Conservation (phyloP, 768 basidiomycete species). For the Paxillus rubicundulus region DNA sequence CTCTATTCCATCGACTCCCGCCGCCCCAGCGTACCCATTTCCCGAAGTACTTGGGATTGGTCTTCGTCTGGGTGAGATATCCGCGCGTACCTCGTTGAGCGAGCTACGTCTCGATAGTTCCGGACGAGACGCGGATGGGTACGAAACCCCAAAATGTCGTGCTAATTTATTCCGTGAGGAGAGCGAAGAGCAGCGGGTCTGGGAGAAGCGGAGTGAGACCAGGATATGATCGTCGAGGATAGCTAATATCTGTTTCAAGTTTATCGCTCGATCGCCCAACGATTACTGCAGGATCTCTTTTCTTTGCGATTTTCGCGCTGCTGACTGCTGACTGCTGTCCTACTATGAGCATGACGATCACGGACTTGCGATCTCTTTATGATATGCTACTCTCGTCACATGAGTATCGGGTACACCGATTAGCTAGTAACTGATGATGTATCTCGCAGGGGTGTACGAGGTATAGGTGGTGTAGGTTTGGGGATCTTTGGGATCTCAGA, state of each 20-base stretch:
- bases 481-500: too few species aligned
- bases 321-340: background rate
- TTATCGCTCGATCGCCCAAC: too few species aligned
- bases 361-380: background rate
- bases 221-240: constrained; percentile 6
- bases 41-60: constrained; percentile 26
- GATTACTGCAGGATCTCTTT: too few species aligned
- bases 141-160: constrained; percentile 23
- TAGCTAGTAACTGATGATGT: background rate
- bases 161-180: constrained; percentile 7
- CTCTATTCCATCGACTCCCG: constrained; percentile 31
- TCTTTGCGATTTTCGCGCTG: background rate
- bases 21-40: constrained; percentile 16
- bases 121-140: constrained; percentile 4
- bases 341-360: background rate
- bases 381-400: background rate
- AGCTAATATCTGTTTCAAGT: too few species aligned
- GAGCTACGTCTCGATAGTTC: constrained; percentile 28
- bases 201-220: constrained; percentile 4
- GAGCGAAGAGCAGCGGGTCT: background rate
- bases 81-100: constrained; percentile 30
- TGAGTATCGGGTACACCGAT: background rate
- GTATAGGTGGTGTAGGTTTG: background rate
- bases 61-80: constrained; percentile 25
- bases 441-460: background rate